Evolutionary conservation across 1,139 yeast genomes (phyloP).

Genomic region (Kodamaea alishanica): DNA sequence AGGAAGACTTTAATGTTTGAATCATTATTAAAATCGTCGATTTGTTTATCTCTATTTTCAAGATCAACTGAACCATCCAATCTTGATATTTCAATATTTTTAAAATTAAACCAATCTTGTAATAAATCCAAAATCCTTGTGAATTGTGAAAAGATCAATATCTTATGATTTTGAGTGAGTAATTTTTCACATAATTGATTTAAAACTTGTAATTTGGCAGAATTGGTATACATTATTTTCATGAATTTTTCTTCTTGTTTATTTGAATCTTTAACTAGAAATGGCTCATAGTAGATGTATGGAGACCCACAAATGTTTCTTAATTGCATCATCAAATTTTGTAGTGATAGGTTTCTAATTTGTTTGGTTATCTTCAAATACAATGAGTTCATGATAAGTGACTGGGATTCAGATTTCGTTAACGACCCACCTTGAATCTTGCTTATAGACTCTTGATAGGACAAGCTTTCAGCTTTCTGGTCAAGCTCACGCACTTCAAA

Average conservation of each 20-base stretch:
- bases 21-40: constrained; percentile 47
- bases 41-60: constrained; percentile 60
- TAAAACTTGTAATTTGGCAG: constrained; percentile 70
- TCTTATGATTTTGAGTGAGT: constrained; percentile 50
- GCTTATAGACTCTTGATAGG: constrained; percentile 4
- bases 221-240: constrained; percentile 38
- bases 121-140: constrained; percentile 72
- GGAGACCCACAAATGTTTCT: constrained; percentile 85
- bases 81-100: constrained; percentile 47
- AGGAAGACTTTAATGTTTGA: constrained; percentile 50
- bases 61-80: constrained; percentile 77
- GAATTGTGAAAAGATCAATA: constrained; percentile 81
- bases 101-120: constrained; percentile 54
- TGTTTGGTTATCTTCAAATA: constrained; percentile 19
- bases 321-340: constrained; percentile 75
- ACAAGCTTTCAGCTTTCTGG: constrained; percentile 5
- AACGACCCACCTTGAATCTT: not conserved
- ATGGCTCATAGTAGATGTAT: constrained; percentile 77
- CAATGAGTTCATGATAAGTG: constrained; percentile 16
- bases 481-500: constrained; percentile 13
- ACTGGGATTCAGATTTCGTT: constrained; percentile 14
- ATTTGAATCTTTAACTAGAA: constrained; percentile 29
- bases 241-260: constrained; percentile 24
- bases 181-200: constrained; percentile 58
- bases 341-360: constrained; percentile 35